phyloP scores from a whole-genome alignment of 116 monocot species.

The Iris pallida region DNA sequence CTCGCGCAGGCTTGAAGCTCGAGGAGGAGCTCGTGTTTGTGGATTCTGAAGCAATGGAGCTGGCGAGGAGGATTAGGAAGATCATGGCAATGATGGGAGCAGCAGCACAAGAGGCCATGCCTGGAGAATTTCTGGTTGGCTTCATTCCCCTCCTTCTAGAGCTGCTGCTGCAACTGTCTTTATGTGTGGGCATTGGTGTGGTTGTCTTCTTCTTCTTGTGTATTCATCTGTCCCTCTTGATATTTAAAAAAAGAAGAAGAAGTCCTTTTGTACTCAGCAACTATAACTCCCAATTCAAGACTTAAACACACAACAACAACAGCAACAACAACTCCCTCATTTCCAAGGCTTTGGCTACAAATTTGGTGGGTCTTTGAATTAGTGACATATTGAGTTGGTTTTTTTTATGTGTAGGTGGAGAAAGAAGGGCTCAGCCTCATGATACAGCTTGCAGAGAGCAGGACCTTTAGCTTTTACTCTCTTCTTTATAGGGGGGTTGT shows the following conservation, averaged over 20 bases:
- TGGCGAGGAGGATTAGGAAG: background rate
- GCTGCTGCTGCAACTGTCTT: conserved; percentile 1
- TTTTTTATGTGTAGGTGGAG: no score
- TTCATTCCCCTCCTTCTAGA: background rate
- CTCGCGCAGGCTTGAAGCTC: conserved; percentile 15
- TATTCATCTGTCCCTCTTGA: background rate
- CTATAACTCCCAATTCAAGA: conserved; percentile 4
- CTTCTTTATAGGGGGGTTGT: no score
- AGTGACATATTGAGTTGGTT: no score
- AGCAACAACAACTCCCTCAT: background rate
- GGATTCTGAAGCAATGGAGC: background rate
- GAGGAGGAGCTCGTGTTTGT: conserved; percentile 7
- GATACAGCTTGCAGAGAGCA: no score
- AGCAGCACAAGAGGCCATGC: conserved; percentile 16
- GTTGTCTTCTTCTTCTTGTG: conserved; percentile 11
- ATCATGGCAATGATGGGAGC: background rate
- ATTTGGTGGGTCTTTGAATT: no score
- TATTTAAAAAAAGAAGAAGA: no score
- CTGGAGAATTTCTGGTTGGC: conserved; percentile 2
- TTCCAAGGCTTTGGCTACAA: background rate
- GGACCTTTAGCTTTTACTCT: no score
- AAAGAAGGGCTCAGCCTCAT: no score
- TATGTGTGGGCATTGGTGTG: conserved; percentile 6
- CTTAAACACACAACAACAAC: conserved; percentile 9
- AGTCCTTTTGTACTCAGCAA: background rate